A percentile compares a stretch with the other conserved stretches of the same genome.
Evolutionary conservation across 1,284 basidiomycete species (phyloP).

Genomic region (Stereum hirsutum): DNA sequence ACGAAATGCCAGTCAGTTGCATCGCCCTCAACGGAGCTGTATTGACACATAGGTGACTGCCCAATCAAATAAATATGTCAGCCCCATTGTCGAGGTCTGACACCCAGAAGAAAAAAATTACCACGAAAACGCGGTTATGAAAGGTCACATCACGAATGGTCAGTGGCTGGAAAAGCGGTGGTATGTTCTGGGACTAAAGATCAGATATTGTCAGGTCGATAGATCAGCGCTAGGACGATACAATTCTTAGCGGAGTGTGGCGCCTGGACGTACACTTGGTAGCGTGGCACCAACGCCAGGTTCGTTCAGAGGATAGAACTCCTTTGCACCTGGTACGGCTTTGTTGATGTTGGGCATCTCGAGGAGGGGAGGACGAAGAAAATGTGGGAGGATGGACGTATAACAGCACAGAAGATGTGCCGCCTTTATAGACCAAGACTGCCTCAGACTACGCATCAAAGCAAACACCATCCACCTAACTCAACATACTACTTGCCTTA

Average conservation of each 20-base stretch:
- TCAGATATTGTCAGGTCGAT: no score
- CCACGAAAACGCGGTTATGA: constrained; percentile 65
- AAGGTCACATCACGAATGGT: constrained; percentile 55
- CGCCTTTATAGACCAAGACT: not conserved
- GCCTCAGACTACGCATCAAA: no score
- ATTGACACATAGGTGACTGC: constrained; percentile 74
- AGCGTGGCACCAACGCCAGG: constrained; percentile 47
- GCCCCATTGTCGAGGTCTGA: not conserved
- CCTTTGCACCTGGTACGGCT: constrained; percentile 34
- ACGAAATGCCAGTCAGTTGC: constrained; percentile 77
- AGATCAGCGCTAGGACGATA: no score
- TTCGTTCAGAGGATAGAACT: constrained; percentile 55
- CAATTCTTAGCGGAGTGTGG: no score
- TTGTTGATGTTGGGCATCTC: constrained; percentile 29
- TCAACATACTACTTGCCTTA: no score
- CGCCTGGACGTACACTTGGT: constrained; percentile 24
- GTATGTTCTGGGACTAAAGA: no score
- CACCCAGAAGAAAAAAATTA: constrained; percentile 11
- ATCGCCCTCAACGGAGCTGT: constrained; percentile 64
- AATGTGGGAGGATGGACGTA: no score
- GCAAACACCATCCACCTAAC: no score
- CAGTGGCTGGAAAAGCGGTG: constrained; percentile 61
- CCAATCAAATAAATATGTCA: not conserved
- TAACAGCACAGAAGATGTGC: not conserved
- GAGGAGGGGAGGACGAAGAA: constrained; percentile 54